Percentiles rank a stretch among this genome's conserved stretches.
Conservation (phyloP, 1,284 basidiomycete species). For the Puccinia brachypodii region DNA sequence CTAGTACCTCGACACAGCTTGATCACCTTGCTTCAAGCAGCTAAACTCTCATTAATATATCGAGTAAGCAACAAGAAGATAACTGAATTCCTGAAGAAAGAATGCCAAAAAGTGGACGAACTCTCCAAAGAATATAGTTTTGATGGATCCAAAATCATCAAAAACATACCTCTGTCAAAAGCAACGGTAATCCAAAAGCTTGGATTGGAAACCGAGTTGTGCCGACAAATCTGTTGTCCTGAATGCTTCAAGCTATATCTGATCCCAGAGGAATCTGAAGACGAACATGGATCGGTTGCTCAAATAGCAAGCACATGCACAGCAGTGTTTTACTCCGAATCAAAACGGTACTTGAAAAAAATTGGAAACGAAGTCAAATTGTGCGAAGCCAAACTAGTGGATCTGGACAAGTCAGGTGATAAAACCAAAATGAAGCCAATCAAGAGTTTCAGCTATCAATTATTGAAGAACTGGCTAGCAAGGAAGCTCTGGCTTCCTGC, state of each 20-base stretch:
- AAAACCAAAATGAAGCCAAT: not conserved
- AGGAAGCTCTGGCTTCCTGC: not conserved
- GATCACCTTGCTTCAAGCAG: not conserved
- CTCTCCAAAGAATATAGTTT: not conserved
- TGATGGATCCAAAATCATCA: not conserved
- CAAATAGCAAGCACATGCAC: not conserved
- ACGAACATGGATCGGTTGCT: not conserved
- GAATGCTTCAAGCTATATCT: constrained; percentile 18
- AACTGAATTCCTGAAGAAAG: not conserved
- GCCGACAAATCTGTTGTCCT: not conserved
- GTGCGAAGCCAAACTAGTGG: not conserved
- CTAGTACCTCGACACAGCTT: not conserved
- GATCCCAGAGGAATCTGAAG: not conserved
- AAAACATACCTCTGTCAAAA: not conserved
- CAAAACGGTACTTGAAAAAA: not conserved
- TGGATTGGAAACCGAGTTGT: not conserved
- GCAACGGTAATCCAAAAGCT: not conserved
- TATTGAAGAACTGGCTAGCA: not conserved
- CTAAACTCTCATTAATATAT: not conserved
- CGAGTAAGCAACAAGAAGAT: not conserved
- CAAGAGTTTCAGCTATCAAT: not conserved
- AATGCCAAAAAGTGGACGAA: not conserved
- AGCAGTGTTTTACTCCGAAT: not conserved
- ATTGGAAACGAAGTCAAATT: not conserved
- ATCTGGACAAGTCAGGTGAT: not conserved